Conservation (phyloP, 768 basidiomycete genomes). For the Calvatia gigantea region DNA sequence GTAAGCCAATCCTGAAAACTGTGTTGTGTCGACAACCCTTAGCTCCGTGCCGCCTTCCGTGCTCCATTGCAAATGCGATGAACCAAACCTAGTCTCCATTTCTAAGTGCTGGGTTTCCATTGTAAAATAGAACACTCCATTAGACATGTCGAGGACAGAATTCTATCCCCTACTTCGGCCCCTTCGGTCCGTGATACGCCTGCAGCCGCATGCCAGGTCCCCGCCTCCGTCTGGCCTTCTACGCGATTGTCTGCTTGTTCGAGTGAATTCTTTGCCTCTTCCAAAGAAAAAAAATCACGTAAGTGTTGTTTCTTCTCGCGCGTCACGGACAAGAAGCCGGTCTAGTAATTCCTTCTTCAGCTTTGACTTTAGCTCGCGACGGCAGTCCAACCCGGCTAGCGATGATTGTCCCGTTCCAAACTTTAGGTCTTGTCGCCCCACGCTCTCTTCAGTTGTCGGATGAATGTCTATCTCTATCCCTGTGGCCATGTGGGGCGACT, state of each 20-base stretch:
- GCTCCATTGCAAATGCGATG: conserved; percentile 4
- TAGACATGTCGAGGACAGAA: not conserved
- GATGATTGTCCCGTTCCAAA: not conserved
- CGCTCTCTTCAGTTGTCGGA: not conserved
- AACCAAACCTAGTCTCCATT: not conserved
- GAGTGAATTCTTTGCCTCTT: not conserved
- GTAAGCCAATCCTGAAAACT: too few species aligned
- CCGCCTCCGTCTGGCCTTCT: not conserved
- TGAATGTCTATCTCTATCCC: not conserved
- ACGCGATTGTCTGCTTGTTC: not conserved
- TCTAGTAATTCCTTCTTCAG: not conserved
- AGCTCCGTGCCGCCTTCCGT: conserved; percentile 3
- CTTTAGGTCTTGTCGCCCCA: not conserved
- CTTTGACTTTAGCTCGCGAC: not conserved
- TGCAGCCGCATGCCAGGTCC: not conserved
- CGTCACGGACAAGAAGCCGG: not conserved
- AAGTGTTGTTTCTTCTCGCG: not conserved
- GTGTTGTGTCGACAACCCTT: too few species aligned
- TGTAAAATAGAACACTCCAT: not conserved
- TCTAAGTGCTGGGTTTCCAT: not conserved
- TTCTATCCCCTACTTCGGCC: not conserved
- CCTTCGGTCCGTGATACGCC: not conserved
- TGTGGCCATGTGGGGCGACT: not conserved
- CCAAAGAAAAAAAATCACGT: not conserved
- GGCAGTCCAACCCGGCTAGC: not conserved